Base-by-base conservation (phyloP, 805 yeast genomes). In the Pichia californica region DNA sequence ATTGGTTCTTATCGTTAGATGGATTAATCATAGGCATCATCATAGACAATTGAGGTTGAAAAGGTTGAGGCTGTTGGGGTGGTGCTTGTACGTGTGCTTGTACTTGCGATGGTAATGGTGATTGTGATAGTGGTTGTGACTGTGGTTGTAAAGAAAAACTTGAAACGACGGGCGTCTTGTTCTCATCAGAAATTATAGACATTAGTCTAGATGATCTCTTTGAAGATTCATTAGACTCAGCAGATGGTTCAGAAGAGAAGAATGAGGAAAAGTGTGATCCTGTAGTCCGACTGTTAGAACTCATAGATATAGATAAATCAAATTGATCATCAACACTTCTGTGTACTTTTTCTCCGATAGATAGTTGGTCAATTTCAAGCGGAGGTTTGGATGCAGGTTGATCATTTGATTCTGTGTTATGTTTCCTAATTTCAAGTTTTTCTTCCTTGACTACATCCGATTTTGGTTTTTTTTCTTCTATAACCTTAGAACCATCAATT, bases 241-340 rank as follows among this genome's bases (percentile, higher is more conserved):
- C 25, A 29, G 21, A 28, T n/a, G 23, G 71, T 47, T 67, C 70
- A 25, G 65, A 65, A 8, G 58, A 56, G 21, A 59, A 59, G 36
- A 58, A 58, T 42, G 53, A 53, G 0, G 61, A 53, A 37, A 59
- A 59, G 5, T 31, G 29, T 14, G 43, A 40, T 9, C 14, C 35
- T 36, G 30, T 19, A 5, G 26, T 30, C 14, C 58, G 47, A 3
- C 59, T 52, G 29, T 21, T 31, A 3, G 32, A 10, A 20, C 34
- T 21, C 16, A 8, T 27, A 18, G 41, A 35, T 11, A 46, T n/a
- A 16, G 48, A 32, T 5, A 37, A 14, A 16, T 30, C 46, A 34
- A 49, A 44, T 20, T 47, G 44, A 15, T 43, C 51, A 28, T 49
- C 53, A 16, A 49, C 41, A 23, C 33, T 31, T 26, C 31, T 15